These are phyloP conservation scores for Phyllostachys edulis DNA, from an alignment of 176 grass and related monocot genomes.

Conservation along the genomic window DNA sequence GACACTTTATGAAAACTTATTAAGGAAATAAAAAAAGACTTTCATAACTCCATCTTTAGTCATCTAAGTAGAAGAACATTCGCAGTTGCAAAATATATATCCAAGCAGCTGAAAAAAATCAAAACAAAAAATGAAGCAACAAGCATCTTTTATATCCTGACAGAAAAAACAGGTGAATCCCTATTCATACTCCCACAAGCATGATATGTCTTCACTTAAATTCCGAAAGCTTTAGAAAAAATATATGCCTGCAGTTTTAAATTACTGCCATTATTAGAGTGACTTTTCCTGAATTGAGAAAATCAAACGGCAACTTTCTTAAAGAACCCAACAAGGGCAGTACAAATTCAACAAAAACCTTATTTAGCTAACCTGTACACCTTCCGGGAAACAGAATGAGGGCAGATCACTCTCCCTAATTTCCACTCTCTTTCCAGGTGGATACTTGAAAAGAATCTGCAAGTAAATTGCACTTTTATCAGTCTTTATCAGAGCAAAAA, in stretches of 20 bases:
- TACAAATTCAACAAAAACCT: slow-evolving; percentile 18
- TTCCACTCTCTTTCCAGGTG: slow-evolving; percentile 73
- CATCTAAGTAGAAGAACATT: not conserved
- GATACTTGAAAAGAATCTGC: slow-evolving; percentile 99
- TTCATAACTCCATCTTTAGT: not conserved
- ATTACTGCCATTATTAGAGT: not conserved
- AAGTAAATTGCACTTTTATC: slow-evolving; percentile 26
- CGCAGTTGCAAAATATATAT: not conserved
- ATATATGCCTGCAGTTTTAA: not conserved
- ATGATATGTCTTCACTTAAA: not conserved
- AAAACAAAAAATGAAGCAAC: not conserved
- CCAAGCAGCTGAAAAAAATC: not conserved
- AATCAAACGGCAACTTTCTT: not conserved
- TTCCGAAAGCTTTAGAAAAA: not conserved
- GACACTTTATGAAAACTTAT: not conserved
- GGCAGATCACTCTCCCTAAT: slow-evolving; percentile 82
- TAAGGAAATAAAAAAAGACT: not conserved
- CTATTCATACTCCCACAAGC: not conserved
- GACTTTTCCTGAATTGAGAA: not conserved
- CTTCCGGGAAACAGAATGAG: slow-evolving; percentile 95
- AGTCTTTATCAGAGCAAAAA: slow-evolving; percentile 25
- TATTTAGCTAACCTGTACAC: slow-evolving; percentile 77
- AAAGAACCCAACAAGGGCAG: slow-evolving; percentile 7
- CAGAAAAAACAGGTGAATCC: not conserved
- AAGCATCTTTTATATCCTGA: slow-evolving; percentile 11